phyloP scores from a whole-genome alignment of 768 basidiomycete species.

The Terana coerulea region DNA sequence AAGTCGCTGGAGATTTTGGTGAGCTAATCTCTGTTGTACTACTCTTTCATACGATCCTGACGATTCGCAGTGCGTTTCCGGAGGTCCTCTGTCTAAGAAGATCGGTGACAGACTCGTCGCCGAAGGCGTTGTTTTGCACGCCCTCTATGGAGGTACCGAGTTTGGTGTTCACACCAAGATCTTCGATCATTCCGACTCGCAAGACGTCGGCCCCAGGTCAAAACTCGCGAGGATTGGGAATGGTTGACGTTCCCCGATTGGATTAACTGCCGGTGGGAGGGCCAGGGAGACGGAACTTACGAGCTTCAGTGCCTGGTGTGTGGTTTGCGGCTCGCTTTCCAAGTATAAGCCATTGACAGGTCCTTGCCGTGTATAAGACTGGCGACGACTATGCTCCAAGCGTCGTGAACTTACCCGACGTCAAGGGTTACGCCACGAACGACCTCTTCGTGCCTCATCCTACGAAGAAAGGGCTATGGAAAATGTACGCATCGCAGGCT shows the following conservation, averaged over 20 bases:
- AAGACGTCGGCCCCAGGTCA: neutral
- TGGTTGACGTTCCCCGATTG: slow-evolving; percentile 13
- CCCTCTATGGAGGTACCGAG: slow-evolving; percentile 17
- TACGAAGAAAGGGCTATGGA: slow-evolving; percentile 11
- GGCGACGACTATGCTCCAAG: slow-evolving; percentile 1
- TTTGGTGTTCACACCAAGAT: slow-evolving; percentile 9
- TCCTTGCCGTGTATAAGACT: neutral
- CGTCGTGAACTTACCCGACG: slow-evolving; percentile 11
- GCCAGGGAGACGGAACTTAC: slow-evolving; percentile 16
- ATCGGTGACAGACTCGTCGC: slow-evolving; percentile 13
- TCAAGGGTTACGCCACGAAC: slow-evolving; percentile 11
- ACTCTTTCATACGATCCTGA: neutral
- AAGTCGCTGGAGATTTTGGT: slow-evolving; percentile 10
- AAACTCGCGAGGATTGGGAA: slow-evolving; percentile 15
- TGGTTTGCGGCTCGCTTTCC: neutral
- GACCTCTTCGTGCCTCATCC: slow-evolving; percentile 12
- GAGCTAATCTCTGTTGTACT: neutral
- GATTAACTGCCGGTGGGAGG: slow-evolving; percentile 7
- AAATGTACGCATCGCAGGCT: slow-evolving; percentile 8
- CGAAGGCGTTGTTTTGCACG: slow-evolving; percentile 11
- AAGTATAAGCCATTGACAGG: neutral
- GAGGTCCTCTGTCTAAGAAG: slow-evolving; percentile 14
- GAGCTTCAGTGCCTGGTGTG: slow-evolving; percentile 17
- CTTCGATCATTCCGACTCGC: slow-evolving; percentile 7
- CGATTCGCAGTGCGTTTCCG: slow-evolving; percentile 11